Conservation (phyloP, 768 basidiomycete species). For the Cyclocybe cylindracea region DNA sequence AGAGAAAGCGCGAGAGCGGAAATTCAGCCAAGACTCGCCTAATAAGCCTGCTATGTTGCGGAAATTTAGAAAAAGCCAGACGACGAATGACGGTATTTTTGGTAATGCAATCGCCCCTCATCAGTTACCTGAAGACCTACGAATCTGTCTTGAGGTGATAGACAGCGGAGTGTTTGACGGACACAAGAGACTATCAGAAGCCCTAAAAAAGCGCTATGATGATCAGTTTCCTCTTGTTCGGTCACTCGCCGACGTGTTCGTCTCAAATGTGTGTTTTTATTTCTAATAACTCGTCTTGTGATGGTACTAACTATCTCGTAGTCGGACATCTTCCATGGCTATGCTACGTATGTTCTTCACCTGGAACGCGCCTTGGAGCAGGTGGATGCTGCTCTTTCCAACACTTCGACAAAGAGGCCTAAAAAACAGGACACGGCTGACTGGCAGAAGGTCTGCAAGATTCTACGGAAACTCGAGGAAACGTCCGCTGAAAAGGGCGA, state of each 20-base stretch:
- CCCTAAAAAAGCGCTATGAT: conserved; percentile 87
- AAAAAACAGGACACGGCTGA: conserved; percentile 82
- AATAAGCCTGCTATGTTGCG: conserved; percentile 56
- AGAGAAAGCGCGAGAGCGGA: conserved; percentile 48
- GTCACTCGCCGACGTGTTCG: conserved; percentile 94
- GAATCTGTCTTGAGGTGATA: conserved; percentile 83
- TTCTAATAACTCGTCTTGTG: conserved; percentile 11
- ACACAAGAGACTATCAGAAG: conserved; percentile 82
- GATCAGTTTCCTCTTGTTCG: conserved; percentile 95
- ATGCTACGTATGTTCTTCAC: conserved; percentile 93
- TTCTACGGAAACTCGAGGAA: conserved; percentile 77
- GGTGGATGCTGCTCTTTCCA: conserved; percentile 77
- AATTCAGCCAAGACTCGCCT: conserved; percentile 47
- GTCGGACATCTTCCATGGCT: conserved; percentile 93
- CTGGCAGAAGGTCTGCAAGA: conserved; percentile 76
- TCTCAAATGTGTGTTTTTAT: conserved; percentile 71
- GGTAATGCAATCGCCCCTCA: conserved; percentile 67
- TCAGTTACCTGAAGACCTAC: conserved; percentile 85
- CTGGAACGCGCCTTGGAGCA: conserved; percentile 88
- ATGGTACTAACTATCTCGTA: conserved; percentile 28
- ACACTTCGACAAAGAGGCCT: conserved; percentile 67
- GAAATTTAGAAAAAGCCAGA: conserved; percentile 68
- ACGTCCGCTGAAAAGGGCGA: conserved; percentile 84
- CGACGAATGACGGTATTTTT: conserved; percentile 46
- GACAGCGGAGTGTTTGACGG: conserved; percentile 87